phyloP scores from a whole-genome alignment of 257 asterid genomes.

The Salvia splendens region DNA sequence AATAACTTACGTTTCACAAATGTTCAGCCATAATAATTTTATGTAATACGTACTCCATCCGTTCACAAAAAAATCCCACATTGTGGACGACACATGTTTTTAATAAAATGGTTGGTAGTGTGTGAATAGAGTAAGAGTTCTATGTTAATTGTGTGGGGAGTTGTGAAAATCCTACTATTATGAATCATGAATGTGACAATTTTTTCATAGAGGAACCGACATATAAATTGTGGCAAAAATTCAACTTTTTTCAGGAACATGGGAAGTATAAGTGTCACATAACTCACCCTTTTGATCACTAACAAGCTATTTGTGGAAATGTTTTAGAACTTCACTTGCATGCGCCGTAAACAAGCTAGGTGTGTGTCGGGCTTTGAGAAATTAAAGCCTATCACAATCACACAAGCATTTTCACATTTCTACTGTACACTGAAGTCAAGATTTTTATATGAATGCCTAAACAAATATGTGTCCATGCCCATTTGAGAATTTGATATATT shows the following conservation, averaged over 20 bases:
- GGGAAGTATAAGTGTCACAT: constrained; percentile 6
- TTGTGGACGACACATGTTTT: too few relatives aligned
- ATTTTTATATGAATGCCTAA: constrained; percentile 1
- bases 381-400: constrained; percentile 12
- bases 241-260: too few relatives aligned
- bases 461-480: constrained; percentile 23
- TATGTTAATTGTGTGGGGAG: too few relatives aligned
- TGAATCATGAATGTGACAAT: too few relatives aligned
- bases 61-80: too few relatives aligned
- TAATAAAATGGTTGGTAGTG: too few relatives aligned
- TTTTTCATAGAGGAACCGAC: too few relatives aligned
- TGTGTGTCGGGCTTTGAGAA: constrained; percentile 12
- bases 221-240: too few relatives aligned
- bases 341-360: constrained; percentile 9
- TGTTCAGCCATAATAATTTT: constrained; percentile 1
- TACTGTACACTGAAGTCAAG: constrained; percentile 20
- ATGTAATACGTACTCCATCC: background rate
- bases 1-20: background rate
- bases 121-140: too few relatives aligned
- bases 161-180: too few relatives aligned
- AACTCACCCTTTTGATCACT: constrained; percentile 11
- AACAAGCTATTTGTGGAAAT: constrained; percentile 10
- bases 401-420: constrained; percentile 8
- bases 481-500: constrained; percentile 16
- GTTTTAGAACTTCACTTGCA: background rate